Conservation (phyloP, 345 rosid species). For the Atalantia buxifolia region DNA sequence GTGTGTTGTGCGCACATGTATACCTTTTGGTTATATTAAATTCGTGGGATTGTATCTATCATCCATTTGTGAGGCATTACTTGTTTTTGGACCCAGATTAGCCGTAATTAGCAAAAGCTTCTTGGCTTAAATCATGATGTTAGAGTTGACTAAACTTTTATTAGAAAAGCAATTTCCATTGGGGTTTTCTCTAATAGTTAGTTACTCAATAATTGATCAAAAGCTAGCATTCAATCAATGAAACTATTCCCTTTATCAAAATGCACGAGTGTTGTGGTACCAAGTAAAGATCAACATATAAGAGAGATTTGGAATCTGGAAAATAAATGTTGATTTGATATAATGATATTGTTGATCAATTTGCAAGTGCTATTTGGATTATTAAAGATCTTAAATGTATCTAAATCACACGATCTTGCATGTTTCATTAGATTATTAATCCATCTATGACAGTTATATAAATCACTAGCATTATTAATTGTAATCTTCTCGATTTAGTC, state of each 20-base stretch:
- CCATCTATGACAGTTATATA: not conserved
- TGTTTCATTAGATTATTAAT: not conserved
- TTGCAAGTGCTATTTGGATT: not conserved
- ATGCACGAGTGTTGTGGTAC: not conserved
- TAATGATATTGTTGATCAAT: not conserved
- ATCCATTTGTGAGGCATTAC: not conserved
- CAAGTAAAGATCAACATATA: not conserved
- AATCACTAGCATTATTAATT: not conserved
- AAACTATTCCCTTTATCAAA: not conserved
- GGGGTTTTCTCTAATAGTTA: not conserved
- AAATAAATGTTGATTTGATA: not conserved
- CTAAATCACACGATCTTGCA: not conserved
- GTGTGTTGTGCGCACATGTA: not conserved
- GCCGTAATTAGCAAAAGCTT: not conserved
- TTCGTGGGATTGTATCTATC: not conserved
- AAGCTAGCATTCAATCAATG: slow-evolving; percentile 5
- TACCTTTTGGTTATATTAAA: not conserved
- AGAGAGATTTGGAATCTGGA: not conserved
- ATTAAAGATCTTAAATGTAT: not conserved
- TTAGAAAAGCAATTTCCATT: not conserved
- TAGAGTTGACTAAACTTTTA: slow-evolving; percentile 2
- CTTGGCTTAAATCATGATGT: not conserved
- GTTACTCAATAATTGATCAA: slow-evolving; percentile 5
- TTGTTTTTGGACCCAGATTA: not conserved
- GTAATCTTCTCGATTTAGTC: not conserved